A percentile compares a stretch with the other conserved stretches of the same genome.
These are phyloP conservation scores for Hypoxylon rubiginosum DNA, from an alignment of 2,329 filamentous ascomycete genomes.

Conservation along the genomic window DNA sequence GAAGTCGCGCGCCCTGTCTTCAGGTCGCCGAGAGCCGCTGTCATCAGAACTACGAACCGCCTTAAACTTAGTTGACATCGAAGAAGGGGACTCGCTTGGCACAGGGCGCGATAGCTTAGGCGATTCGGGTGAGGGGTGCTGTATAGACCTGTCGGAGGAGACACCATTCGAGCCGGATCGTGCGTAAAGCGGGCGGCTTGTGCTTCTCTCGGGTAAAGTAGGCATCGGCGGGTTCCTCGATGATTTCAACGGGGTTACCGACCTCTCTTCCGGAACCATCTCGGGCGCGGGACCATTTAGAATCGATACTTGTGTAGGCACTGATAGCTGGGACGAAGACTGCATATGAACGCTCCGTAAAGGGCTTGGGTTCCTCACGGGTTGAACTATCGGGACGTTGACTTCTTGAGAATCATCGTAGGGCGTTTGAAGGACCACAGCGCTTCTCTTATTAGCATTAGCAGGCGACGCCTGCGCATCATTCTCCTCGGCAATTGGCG, in stretches of 20 bases:
- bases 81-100: constrained; percentile 65
- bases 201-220: constrained; percentile 50
- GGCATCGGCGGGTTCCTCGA: constrained; percentile 48
- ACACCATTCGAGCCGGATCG: constrained; percentile 32
- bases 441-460: constrained; percentile 37
- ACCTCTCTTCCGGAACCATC: constrained; percentile 40
- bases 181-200: constrained; percentile 45
- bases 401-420: constrained; percentile 34
- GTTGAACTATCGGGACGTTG: constrained; percentile 27
- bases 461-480: constrained; percentile 24
- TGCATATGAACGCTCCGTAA: constrained; percentile 37
- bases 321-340: constrained; percentile 30
- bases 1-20: constrained; percentile 76
- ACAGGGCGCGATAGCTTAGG: constrained; percentile 53
- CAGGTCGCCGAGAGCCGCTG: constrained; percentile 60
- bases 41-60: constrained; percentile 71
- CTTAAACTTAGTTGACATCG: constrained; percentile 65
- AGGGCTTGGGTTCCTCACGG: constrained; percentile 41
- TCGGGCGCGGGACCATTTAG: constrained; percentile 29
- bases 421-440: constrained; percentile 27
- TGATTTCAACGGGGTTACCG: constrained; percentile 43
- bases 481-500: constrained; percentile 59
- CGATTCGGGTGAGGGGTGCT: constrained; percentile 48
- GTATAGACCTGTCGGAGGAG: constrained; percentile 25
- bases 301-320: constrained; percentile 44